Evolutionary conservation across 2,329 filamentous ascomycete genomes (phyloP).

Genomic region (Curvularia spicifera): DNA sequence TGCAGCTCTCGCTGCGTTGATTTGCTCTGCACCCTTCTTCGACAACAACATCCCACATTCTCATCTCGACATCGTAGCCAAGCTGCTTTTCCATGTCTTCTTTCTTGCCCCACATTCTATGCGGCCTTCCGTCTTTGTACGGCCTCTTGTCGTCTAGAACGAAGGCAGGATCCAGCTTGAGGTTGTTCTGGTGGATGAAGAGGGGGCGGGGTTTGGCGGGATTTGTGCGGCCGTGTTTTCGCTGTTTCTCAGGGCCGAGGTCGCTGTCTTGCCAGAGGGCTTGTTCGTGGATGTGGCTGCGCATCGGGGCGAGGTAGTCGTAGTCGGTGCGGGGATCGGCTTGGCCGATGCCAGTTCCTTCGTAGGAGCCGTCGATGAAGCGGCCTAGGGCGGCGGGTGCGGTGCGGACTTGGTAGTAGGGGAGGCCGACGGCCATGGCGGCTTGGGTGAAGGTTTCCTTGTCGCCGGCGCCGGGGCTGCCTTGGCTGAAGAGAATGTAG

Average conservation of each 20-base stretch:
- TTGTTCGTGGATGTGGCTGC: conserved; percentile 22
- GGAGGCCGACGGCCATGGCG: conserved; percentile 51
- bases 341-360: conserved; percentile 27
- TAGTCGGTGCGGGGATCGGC: conserved; percentile 31
- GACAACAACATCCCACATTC: conserved; percentile 32
- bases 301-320: conserved; percentile 24
- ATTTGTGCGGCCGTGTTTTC: conserved; percentile 9
- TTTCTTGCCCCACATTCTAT: conserved; percentile 31
- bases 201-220: conserved; percentile 19
- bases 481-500: conserved; percentile 58
- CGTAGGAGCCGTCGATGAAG: conserved; percentile 17
- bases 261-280: conserved; percentile 20
- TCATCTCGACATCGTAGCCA: conserved; percentile 34
- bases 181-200: conserved; percentile 33
- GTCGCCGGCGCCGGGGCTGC: conserved; percentile 54
- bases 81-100: conserved; percentile 23
- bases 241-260: conserved; percentile 3
- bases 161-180: conserved; percentile 25
- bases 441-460: conserved; percentile 59
- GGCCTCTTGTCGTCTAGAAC: conserved; percentile 19
- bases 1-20: conserved; percentile 18
- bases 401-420: conserved; percentile 52
- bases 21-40: conserved; percentile 32
- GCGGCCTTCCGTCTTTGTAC: conserved; percentile 17
- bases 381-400: conserved; percentile 43